Base-by-base conservation (phyloP, 345 rosid genomes). In the Durio zibethinus region DNA sequence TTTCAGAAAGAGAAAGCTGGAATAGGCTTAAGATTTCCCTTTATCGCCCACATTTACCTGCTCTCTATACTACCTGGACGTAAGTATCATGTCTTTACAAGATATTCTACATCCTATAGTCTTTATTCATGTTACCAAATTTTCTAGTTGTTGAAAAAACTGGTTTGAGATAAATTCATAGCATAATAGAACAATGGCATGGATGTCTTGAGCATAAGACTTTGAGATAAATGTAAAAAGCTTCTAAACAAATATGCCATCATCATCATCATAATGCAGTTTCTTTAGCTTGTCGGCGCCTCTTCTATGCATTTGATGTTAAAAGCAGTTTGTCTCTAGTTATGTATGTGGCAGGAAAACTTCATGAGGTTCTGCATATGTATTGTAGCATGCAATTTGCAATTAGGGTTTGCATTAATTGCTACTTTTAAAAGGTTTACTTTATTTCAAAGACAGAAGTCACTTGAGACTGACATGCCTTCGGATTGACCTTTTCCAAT, bases 1-100 rank as follows among this genome's bases (percentile, higher is more conserved):
- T 36, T 76, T 82, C 80, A 47, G 84, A 81, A 67, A 76, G 31
- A 74, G 80, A 66, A 43, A 53, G 35, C 47, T 72, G 42, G 63
- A 29, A 50, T 61, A 69, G 15, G 63, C 76, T 82, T 81, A 75
- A 68, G 62, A 43, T 73, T 36, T 7, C 20, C 29, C 52, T 61
- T 25, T 84, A 79, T 72, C 69, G 40, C 81, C 76, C 27, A 35
- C 62, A 82, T 82, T 80, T 68, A 60, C 97, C 97, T 79, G 77
- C 89, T 76, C 45, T 38, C 31, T 2, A 70, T 70, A 79, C 85
- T 64, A 85, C 83, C 76, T 91, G 97, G 94, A 88, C 36, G 97
- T 91, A 82, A 72, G 91, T 81, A 66, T 74, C 68, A 60, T 47
- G 35, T 47, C 43, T 11, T 66, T 69, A 40, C 57, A 38, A n/a